Conservation (phyloP, 805 yeast genomes). For the Debaryomyces castellii region DNA sequence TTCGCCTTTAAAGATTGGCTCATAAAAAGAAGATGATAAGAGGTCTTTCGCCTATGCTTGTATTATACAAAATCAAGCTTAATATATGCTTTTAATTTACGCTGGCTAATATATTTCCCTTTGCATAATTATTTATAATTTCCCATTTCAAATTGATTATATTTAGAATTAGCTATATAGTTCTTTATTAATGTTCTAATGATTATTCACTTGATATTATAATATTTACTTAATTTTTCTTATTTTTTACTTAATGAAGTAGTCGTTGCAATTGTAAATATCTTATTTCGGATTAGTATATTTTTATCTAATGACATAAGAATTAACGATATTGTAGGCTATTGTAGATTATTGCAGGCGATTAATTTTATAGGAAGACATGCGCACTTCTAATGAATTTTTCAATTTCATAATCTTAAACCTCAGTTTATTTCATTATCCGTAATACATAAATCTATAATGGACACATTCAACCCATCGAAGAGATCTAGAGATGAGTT, state of each 20-base stretch:
- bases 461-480: constrained; percentile 11
- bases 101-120: neutral
- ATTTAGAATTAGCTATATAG: neutral
- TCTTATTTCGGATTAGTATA: no score
- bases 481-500: constrained; percentile 33
- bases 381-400: neutral
- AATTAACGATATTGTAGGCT: no score
- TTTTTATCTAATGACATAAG: no score
- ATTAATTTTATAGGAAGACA: neutral
- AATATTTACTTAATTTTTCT: no score
- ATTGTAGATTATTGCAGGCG: neutral
- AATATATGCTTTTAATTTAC: neutral
- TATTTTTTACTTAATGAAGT: no score
- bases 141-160: neutral
- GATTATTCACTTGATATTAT: neutral
- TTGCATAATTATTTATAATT: neutral
- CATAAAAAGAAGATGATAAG: constrained; percentile 7
- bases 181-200: neutral
- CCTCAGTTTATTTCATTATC: no score
- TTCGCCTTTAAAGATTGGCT: constrained; percentile 61
- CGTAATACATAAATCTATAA: neutral
- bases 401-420: no score
- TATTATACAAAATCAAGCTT: neutral
- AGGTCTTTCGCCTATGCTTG: neutral
- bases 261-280: no score